These are phyloP conservation scores for Candida insectalens DNA, from an alignment of 805 yeast genomes.

Conservation along the genomic window DNA sequence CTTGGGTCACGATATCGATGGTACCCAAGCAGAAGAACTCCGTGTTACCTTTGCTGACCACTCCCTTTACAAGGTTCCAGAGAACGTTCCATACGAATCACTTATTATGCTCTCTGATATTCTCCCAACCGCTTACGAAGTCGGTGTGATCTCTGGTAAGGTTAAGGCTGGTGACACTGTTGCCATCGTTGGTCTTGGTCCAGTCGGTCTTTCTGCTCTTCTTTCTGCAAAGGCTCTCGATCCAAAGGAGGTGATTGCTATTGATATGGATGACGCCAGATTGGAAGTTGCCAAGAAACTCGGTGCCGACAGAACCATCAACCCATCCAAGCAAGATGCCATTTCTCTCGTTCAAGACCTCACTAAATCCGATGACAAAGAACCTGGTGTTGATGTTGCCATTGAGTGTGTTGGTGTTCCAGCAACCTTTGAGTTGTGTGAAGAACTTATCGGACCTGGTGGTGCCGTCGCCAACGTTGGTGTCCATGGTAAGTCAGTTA, in stretches of 20 bases:
- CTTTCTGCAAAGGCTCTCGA: slow-evolving; percentile 43
- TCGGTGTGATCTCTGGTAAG: slow-evolving; percentile 50
- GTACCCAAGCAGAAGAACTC: slow-evolving; percentile 57
- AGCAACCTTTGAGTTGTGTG: slow-evolving; percentile 48
- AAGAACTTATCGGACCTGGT: slow-evolving; percentile 44
- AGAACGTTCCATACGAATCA: slow-evolving; percentile 30
- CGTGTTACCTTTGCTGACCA: slow-evolving; percentile 42
- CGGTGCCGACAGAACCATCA: slow-evolving; percentile 51
- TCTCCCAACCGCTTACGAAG: slow-evolving; percentile 59
- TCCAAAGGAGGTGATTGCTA: slow-evolving; percentile 46
- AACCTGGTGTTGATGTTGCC: slow-evolving; percentile 53
- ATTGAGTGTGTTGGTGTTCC: slow-evolving; percentile 61
- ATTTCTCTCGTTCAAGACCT: slow-evolving; percentile 26
- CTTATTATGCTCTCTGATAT: slow-evolving; percentile 55
- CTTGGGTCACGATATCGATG: slow-evolving; percentile 50
- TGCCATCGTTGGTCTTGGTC: slow-evolving; percentile 60
- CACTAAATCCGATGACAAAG: slow-evolving; percentile 18
- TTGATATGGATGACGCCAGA: slow-evolving; percentile 52
- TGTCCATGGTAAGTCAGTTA: slow-evolving; percentile 35
- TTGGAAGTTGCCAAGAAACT: slow-evolving; percentile 45
- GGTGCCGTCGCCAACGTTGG: slow-evolving; percentile 63
- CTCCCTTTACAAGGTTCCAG: slow-evolving; percentile 27
- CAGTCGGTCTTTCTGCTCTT: slow-evolving; percentile 58
- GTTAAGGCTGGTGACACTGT: slow-evolving; percentile 46
- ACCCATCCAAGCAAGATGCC: slow-evolving; percentile 37